phyloP scores from a whole-genome alignment of 2,329 filamentous ascomycete genomes.

The Aspergillus novofumigatus region DNA sequence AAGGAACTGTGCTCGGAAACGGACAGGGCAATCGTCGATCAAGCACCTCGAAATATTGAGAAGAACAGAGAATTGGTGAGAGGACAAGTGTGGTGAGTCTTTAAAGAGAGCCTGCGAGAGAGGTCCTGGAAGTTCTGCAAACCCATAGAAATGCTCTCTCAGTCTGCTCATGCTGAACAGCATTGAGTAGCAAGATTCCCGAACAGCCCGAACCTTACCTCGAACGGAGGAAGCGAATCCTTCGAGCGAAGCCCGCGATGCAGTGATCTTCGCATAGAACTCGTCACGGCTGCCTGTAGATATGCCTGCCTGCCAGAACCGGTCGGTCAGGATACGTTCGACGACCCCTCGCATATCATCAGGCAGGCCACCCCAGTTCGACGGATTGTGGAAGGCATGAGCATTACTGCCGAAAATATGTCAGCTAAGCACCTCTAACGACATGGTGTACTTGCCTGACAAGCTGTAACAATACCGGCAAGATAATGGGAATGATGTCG shows the following conservation, averaged over 20 bases:
- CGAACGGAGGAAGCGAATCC: conserved; percentile 91
- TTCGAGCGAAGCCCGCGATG: conserved; percentile 84
- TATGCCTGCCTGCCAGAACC: conserved; percentile 98
- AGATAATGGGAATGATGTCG: conserved; percentile 71
- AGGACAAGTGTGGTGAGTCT: conserved; percentile 76
- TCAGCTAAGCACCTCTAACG: conserved; percentile 8
- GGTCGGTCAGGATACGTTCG: conserved; percentile 78
- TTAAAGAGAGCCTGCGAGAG: conserved; percentile 80
- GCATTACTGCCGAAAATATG: conserved; percentile 59
- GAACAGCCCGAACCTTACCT: conserved; percentile 80
- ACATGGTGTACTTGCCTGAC: conserved; percentile 52
- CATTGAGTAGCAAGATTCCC: conserved; percentile 91
- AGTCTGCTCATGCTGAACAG: conserved; percentile 89
- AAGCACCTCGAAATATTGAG: conserved; percentile 83
- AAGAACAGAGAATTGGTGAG: conserved; percentile 91
- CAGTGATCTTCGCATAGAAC: conserved; percentile 87
- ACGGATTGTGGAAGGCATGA: conserved; percentile 83
- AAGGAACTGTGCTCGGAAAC: conserved; percentile 72
- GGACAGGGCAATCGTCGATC: conserved; percentile 85
- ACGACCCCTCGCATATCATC: conserved; percentile 73
- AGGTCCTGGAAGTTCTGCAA: conserved; percentile 74
- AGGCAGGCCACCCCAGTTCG: conserved; percentile 76
- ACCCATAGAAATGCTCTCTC: conserved; percentile 85
- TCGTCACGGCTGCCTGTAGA: conserved; percentile 94
- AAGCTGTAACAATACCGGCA: conserved; percentile 82